Evolutionary conservation across 1,284 basidiomycete species (phyloP).

Genomic region (Cryptococcus sp.): DNA sequence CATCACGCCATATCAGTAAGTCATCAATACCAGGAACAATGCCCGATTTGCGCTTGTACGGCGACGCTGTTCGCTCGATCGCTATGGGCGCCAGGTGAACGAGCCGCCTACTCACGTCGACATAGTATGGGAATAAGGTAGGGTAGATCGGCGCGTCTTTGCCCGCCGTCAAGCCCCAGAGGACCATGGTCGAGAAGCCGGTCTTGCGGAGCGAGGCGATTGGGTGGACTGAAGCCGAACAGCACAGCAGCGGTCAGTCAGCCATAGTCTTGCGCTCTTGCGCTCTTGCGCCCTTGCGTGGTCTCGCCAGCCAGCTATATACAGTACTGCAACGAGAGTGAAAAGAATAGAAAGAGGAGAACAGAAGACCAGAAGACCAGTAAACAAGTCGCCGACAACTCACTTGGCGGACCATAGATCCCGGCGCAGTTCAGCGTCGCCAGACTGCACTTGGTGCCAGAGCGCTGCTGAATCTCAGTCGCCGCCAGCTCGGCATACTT

Average conservation of each 20-base stretch:
- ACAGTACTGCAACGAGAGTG: too few relatives aligned
- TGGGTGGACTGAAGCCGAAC: slow-evolving; percentile 18
- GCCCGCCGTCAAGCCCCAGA: slow-evolving; percentile 25
- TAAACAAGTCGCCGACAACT: too few relatives aligned
- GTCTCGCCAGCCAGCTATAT: background rate
- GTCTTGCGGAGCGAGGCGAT: slow-evolving; percentile 21
- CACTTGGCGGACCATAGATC: slow-evolving; percentile 27
- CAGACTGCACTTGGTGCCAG: slow-evolving; percentile 25
- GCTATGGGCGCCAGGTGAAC: background rate
- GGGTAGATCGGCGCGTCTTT: slow-evolving; percentile 18
- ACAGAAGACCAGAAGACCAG: too few relatives aligned
- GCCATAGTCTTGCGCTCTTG: too few relatives aligned
- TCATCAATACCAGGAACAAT: background rate
- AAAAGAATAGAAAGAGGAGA: background rate
- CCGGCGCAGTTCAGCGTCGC: slow-evolving; percentile 28
- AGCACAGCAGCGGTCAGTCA: background rate
- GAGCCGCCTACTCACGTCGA: slow-evolving; percentile 16
- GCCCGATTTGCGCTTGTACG: too few relatives aligned
- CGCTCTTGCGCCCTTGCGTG: background rate
- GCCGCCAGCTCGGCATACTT: slow-evolving; percentile 42
- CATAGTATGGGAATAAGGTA: slow-evolving; percentile 26
- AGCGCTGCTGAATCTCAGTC: slow-evolving; percentile 24
- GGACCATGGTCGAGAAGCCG: slow-evolving; percentile 29
- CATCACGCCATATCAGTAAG: slow-evolving; percentile 5
- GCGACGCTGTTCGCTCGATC: too few relatives aligned